Percentiles rank a stretch among this genome's conserved stretches.
phyloP scores from a whole-genome alignment of 805 yeast genomes.

The Deakozyma indianensis region DNA sequence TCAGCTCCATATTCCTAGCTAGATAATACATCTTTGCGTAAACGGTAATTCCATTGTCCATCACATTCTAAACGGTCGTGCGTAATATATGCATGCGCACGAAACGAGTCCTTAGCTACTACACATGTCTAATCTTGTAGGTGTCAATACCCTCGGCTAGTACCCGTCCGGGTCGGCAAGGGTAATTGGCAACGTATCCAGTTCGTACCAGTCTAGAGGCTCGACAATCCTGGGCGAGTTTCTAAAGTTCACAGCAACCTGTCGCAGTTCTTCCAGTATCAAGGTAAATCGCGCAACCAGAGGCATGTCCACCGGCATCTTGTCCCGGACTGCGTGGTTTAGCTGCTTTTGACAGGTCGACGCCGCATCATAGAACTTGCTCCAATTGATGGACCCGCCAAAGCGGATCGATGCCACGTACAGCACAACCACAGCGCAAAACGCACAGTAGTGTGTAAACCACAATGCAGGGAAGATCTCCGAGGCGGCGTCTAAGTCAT shows the following conservation, averaged over 20 bases:
- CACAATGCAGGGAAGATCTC: conserved; percentile 8
- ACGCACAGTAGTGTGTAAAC: conserved; percentile 9
- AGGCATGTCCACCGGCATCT: conserved; percentile 2
- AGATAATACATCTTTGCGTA: too few species aligned
- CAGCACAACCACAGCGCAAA: conserved; percentile 9
- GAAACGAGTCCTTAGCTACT: too few species aligned
- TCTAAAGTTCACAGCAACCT: background rate
- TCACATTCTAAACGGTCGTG: too few species aligned
- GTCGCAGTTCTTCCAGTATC: background rate
- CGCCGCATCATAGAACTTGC: conserved; percentile 6
- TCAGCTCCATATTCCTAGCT: too few species aligned
- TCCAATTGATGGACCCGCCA: conserved; percentile 1
- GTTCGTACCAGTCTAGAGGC: background rate
- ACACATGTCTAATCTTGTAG: too few species aligned
- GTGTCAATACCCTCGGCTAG: too few species aligned
- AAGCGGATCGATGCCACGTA: conserved; percentile 7
- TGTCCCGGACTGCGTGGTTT: conserved; percentile 6
- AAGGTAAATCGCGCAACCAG: background rate
- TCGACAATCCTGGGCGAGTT: background rate
- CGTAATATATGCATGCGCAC: too few species aligned
- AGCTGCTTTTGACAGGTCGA: conserved; percentile 7
- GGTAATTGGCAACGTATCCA: background rate
- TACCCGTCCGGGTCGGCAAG: background rate
- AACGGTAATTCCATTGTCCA: too few species aligned
- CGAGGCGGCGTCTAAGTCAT: conserved; percentile 3